Conservation (phyloP, 1,284 basidiomycete genomes). For the Rhodotorula sp. region DNA sequence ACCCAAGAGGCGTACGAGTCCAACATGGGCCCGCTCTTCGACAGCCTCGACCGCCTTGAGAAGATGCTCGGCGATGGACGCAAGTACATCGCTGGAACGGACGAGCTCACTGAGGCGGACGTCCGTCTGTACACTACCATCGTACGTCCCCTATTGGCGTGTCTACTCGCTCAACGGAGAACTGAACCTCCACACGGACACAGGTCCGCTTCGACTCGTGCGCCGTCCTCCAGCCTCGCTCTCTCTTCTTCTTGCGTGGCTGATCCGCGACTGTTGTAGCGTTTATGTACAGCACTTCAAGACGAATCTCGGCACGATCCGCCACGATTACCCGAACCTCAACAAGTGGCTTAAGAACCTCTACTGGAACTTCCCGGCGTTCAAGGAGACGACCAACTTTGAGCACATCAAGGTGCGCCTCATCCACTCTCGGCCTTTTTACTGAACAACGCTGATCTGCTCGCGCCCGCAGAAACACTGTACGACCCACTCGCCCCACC, state of each 20-base stretch:
- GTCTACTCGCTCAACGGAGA: constrained; percentile 65
- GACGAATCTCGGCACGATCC: constrained; percentile 72
- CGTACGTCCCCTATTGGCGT: constrained; percentile 59
- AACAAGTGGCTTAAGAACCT: constrained; percentile 76
- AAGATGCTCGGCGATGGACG: constrained; percentile 69
- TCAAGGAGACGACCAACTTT: constrained; percentile 86
- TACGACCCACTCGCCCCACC: constrained; percentile 52
- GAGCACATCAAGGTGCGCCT: constrained; percentile 55
- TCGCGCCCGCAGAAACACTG: no score
- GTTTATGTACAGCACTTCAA: constrained; percentile 94
- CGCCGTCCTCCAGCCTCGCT: background rate
- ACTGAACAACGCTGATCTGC: no score
- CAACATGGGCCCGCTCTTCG: constrained; percentile 66
- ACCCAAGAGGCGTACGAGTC: constrained; percentile 78
- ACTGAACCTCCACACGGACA: no score
- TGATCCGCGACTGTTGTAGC: background rate
- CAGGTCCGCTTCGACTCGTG: constrained; percentile 44
- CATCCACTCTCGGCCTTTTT: constrained; percentile 45
- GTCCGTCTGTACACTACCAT: constrained; percentile 83
- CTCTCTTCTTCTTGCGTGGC: background rate
- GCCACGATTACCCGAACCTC: constrained; percentile 75
- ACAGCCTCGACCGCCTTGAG: constrained; percentile 78
- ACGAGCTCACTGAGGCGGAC: constrained; percentile 76
- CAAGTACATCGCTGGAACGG: constrained; percentile 76
- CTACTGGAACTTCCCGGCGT: constrained; percentile 88